phyloP scores from a whole-genome alignment of 306 rosid genomes.

The Quercus wislizeni region DNA sequence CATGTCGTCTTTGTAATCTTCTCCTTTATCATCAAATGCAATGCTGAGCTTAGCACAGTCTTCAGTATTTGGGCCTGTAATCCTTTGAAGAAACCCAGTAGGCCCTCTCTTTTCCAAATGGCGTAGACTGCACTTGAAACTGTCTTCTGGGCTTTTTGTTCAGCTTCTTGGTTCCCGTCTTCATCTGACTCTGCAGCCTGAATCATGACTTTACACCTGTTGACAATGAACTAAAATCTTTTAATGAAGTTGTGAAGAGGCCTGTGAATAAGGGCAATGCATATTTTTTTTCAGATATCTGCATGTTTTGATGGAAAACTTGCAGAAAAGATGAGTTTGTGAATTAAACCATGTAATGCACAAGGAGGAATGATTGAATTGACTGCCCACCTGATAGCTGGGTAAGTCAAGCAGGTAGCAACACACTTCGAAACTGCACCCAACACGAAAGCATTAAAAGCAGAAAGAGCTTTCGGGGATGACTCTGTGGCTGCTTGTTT shows the following conservation, averaged over 20 bases:
- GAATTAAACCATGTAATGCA: neutral
- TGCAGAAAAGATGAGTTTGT: neutral
- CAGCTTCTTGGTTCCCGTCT: conserved; percentile 39
- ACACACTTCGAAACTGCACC: conserved; percentile 94
- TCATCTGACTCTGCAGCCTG: conserved; percentile 77
- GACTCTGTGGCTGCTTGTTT: conserved; percentile 44
- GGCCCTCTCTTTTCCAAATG: conserved; percentile 81
- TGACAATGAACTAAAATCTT: conserved; percentile 3
- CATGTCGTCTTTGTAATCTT: conserved; percentile 80
- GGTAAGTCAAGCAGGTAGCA: conserved; percentile 91
- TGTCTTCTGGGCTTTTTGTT: conserved; percentile 53
- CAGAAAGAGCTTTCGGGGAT: conserved; percentile 81
- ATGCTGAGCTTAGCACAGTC: conserved; percentile 88
- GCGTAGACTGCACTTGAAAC: conserved; percentile 62
- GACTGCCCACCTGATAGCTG: conserved; percentile 83
- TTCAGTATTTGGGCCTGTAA: conserved; percentile 85
- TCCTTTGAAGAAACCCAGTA: conserved; percentile 86
- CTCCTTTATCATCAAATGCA: conserved; percentile 91
- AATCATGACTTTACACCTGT: conserved; percentile 89
- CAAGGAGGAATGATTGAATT: conserved; percentile 10
- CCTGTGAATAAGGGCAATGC: conserved; percentile 13
- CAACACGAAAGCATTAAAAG: conserved; percentile 70
- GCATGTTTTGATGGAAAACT: neutral
- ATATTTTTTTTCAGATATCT: neutral
- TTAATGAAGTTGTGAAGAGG: neutral